These are phyloP conservation scores for Taphrina communis DNA, from an alignment of 1,139 yeast species.

Conservation along the genomic window DNA sequence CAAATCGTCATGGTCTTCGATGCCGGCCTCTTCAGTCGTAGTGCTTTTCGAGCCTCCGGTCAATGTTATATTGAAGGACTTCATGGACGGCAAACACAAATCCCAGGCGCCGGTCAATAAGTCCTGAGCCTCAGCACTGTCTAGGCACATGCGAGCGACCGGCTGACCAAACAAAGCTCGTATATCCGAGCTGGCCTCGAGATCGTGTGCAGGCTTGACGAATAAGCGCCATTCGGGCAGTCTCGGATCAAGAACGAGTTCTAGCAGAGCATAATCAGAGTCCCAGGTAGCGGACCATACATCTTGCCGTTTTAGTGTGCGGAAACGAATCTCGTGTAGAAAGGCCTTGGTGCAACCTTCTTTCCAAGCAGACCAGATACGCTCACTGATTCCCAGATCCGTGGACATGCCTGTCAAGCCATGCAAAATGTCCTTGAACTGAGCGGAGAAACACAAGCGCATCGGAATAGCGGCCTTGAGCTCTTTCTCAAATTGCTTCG, in stretches of 20 bases:
- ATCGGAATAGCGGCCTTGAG: slow-evolving; percentile 39
- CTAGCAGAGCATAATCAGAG: slow-evolving; percentile 28
- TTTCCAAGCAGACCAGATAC: slow-evolving; percentile 28
- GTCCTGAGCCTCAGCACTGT: not conserved
- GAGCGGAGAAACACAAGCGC: slow-evolving; percentile 33
- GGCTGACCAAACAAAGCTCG: slow-evolving; percentile 38
- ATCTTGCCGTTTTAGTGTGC: slow-evolving; percentile 40
- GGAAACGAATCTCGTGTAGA: slow-evolving; percentile 31
- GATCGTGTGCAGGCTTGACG: slow-evolving; percentile 24
- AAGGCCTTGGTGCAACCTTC: slow-evolving; percentile 23
- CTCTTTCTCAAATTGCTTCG: slow-evolving; percentile 35
- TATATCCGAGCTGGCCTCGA: slow-evolving; percentile 22
- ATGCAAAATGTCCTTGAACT: not conserved
- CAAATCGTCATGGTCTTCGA: slow-evolving; percentile 32
- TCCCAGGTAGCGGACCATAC: slow-evolving; percentile 39
- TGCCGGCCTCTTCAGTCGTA: slow-evolving; percentile 29
- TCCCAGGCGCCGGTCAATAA: slow-evolving; percentile 38
- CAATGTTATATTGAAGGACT: slow-evolving; percentile 16
- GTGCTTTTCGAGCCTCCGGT: slow-evolving; percentile 21
- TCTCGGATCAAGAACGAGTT: slow-evolving; percentile 27
- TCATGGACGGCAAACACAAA: slow-evolving; percentile 31
- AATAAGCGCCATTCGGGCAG: slow-evolving; percentile 40
- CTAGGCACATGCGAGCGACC: slow-evolving; percentile 38
- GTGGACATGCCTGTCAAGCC: not conserved
- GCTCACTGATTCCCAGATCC: not conserved